A percentile compares a stretch with the other conserved stretches of the same genome.
Evolutionary conservation across 139 green algal species (phyloP).

Genomic region (Coelastrella sp.): DNA sequence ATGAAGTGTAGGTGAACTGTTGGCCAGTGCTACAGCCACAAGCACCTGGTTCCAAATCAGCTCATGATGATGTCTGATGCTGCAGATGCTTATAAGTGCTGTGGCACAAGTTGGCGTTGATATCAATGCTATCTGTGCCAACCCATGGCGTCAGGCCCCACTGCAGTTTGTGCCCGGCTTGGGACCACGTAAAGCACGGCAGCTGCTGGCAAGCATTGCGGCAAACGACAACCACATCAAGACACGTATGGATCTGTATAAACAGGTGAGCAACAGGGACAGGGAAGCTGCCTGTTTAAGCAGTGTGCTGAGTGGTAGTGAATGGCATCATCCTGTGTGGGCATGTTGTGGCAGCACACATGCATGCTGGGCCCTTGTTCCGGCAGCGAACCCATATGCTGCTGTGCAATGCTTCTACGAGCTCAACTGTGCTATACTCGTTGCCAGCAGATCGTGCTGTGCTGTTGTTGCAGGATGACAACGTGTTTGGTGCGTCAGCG

Average conservation of each 20-base stretch:
- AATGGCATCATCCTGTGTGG: no score
- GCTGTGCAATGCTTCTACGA: not conserved
- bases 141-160: slow-evolving; percentile 76
- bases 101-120: slow-evolving; percentile 70
- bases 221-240: slow-evolving; percentile 43
- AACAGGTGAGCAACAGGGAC: not conserved
- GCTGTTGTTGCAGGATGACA: slow-evolving; percentile 6
- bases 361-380: no score
- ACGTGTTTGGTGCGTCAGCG: not conserved
- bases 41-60: not conserved
- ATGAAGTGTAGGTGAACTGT: no score
- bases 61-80: not conserved
- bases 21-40: no score
- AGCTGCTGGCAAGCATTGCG: slow-evolving; percentile 70
- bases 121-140: slow-evolving; percentile 83
- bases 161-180: slow-evolving; percentile 92
- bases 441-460: not conserved
- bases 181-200: slow-evolving; percentile 88
- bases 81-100: slow-evolving; percentile 63
- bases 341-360: no score
- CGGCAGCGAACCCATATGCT: no score
- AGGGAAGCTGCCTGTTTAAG: not conserved
- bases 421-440: not conserved
- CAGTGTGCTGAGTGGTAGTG: no score
- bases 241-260: slow-evolving; percentile 45